Evolutionary conservation across 192 early-diverging fungal species (phyloP).

Genomic region (Kickxella alabastrina): DNA sequence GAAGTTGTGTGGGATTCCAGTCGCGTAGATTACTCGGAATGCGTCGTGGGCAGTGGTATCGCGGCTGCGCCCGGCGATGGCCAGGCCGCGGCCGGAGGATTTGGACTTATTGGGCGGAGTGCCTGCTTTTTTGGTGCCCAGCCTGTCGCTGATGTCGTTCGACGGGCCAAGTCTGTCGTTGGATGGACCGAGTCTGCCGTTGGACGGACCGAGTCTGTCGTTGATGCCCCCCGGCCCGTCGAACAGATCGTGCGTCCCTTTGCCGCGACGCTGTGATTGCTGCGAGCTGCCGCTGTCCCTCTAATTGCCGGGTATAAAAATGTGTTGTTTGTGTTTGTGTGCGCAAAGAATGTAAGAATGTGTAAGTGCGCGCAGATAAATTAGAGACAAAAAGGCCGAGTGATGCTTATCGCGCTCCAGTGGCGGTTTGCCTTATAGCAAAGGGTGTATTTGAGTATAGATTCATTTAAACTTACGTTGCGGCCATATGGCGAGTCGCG

Average conservation of each 20-base stretch:
- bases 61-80: constrained; percentile 25
- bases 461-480: too few relatives aligned
- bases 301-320: neutral
- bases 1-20: constrained; percentile 25
- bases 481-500: constrained; percentile 24
- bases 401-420: too few relatives aligned
- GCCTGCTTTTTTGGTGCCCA: too few relatives aligned
- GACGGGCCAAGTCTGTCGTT: constrained; percentile 21
- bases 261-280: neutral
- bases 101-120: too few relatives aligned
- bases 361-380: too few relatives aligned
- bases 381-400: too few relatives aligned
- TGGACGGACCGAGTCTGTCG: constrained; percentile 21
- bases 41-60: constrained; percentile 32
- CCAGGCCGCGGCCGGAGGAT: constrained; percentile 14
- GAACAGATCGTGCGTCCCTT: constrained; percentile 33
- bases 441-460: too few relatives aligned
- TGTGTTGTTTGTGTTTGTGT: neutral
- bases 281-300: neutral
- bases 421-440: too few relatives aligned
- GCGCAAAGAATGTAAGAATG: too few relatives aligned
- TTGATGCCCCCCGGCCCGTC: constrained; percentile 23
- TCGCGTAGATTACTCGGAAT: constrained; percentile 33
- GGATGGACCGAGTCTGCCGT: too few relatives aligned
- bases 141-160: neutral